phyloP scores from a whole-genome alignment of 805 yeast species.

The Wickerhamomyces queroliae region DNA sequence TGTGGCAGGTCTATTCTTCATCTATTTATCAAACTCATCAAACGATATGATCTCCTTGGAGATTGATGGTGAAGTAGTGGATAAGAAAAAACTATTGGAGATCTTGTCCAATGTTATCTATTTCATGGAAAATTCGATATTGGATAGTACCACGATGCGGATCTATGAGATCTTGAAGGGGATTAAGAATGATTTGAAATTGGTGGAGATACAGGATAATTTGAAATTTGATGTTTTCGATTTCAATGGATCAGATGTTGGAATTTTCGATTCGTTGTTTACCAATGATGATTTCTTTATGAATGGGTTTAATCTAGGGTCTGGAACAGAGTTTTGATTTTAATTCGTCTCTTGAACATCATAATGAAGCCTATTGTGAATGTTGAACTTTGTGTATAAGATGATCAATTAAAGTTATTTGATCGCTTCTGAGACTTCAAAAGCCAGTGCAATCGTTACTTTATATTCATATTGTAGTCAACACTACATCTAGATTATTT shows the following conservation, averaged over 20 bases:
- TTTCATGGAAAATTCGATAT: constrained; percentile 20
- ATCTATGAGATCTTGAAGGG: constrained; percentile 38
- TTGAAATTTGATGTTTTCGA: constrained; percentile 14
- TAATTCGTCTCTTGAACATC: neutral
- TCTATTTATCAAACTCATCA: constrained; percentile 22
- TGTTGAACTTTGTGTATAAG: neutral
- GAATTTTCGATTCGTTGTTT: constrained; percentile 17
- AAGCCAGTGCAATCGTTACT: too few species aligned
- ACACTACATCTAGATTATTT: too few species aligned
- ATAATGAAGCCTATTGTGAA: neutral
- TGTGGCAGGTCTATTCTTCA: constrained; percentile 35
- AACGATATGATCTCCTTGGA: constrained; percentile 14
- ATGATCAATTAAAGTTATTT: too few species aligned
- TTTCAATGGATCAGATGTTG: constrained; percentile 16
- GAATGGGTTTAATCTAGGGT: neutral
- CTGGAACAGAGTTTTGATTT: neutral
- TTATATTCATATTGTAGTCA: too few species aligned
- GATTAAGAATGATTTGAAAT: constrained; percentile 35
- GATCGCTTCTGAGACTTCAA: too few species aligned
- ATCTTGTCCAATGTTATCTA: constrained; percentile 17
- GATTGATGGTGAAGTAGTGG: constrained; percentile 6
- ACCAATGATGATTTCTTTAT: constrained; percentile 21
- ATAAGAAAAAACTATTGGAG: constrained; percentile 15
- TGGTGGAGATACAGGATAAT: constrained; percentile 23
- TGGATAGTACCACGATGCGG: constrained; percentile 37